These are phyloP conservation scores for Fusarium piperis DNA, from an alignment of 2,329 filamentous ascomycete genomes.

Conservation along the genomic window DNA sequence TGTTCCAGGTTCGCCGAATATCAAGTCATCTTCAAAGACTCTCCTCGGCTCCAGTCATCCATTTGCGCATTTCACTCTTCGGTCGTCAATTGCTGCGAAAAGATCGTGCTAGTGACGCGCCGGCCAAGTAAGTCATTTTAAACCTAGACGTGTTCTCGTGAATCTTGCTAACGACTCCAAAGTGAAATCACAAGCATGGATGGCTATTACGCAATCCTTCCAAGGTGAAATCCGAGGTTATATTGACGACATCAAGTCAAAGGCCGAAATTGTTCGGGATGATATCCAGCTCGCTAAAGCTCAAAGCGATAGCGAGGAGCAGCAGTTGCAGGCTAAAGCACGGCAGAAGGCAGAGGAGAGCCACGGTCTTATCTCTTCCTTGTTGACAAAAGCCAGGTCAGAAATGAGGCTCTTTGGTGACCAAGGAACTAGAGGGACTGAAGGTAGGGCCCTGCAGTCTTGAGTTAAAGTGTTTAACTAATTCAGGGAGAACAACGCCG, in stretches of 20 bases:
- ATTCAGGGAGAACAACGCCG: not conserved
- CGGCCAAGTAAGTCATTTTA: constrained; percentile 1
- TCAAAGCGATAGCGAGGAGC: constrained; percentile 1
- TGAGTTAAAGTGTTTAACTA: fast-evolving
- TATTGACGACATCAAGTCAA: constrained; percentile 17
- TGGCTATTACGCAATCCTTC: constrained; percentile 13
- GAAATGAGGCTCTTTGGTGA: not conserved
- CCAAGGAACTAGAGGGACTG: not conserved
- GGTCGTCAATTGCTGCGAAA: constrained; percentile 16
- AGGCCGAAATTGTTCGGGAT: not conserved
- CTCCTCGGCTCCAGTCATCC: not conserved
- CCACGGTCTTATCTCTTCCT: not conserved
- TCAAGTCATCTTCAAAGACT: constrained; percentile 6
- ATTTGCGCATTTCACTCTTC: constrained; percentile 18
- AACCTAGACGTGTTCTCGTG: not conserved
- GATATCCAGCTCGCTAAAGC: constrained; percentile 17
- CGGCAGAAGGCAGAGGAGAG: constrained; percentile 2
- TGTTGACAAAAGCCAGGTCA: not conserved
- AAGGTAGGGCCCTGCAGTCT: not conserved
- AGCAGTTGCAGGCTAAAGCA: constrained; percentile 5
- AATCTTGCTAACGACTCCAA: not conserved
- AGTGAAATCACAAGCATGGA: constrained; percentile 4
- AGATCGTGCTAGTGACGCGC: not conserved
- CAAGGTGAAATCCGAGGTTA: constrained; percentile 12
- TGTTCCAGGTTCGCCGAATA: constrained; percentile 16